A percentile compares a stretch with the other conserved stretches of the same genome.
Evolutionary conservation across 2,329 filamentous ascomycete species (phyloP).

Genomic region (Ascochyta lentis): DNA sequence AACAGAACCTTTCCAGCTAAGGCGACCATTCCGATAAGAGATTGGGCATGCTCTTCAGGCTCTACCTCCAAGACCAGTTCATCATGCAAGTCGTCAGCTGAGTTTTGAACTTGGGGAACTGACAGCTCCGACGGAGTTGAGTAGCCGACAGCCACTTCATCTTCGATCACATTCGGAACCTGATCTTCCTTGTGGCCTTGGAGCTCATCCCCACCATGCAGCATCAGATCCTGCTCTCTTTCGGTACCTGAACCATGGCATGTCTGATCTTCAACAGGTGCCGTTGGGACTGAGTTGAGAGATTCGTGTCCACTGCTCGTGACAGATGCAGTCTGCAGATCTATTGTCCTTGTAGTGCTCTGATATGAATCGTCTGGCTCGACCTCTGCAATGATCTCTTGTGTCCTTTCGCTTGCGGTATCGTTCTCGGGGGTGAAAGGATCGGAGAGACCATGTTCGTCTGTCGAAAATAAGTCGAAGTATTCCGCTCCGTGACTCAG

Average conservation of each 20-base stretch:
- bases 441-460: too few species aligned
- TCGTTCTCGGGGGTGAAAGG: too few species aligned
- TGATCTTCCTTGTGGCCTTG: not conserved
- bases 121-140: not conserved
- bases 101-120: not conserved
- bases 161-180: not conserved
- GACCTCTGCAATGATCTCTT: too few species aligned
- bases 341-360: too few species aligned
- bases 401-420: too few species aligned
- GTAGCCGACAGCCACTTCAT: not conserved
- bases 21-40: not conserved
- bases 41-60: not conserved
- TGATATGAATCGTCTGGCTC: too few species aligned
- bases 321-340: too few species aligned
- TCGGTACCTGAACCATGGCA: not conserved
- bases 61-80: not conserved
- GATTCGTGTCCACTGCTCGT: too few species aligned
- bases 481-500: too few species aligned
- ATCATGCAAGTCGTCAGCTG: not conserved
- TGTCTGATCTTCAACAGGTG: too few species aligned
- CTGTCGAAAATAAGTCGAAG: too few species aligned
- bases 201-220: not conserved
- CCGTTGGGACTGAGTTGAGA: too few species aligned
- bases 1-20: not conserved
- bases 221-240: not conserved